Conservation (phyloP, 805 yeast genomes). For the Candida odintsovae region DNA sequence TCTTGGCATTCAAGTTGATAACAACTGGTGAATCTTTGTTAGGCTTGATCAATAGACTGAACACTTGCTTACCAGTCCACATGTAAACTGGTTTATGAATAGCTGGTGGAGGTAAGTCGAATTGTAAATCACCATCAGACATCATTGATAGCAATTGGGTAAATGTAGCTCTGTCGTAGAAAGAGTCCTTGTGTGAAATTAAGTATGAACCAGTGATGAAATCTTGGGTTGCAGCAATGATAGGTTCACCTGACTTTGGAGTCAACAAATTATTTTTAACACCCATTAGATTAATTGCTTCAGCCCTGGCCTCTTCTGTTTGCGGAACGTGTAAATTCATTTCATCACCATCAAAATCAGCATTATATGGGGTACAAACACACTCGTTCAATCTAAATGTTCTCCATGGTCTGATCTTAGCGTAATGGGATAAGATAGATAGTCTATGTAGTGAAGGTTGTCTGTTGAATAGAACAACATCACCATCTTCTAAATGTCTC, state of each 20-base stretch:
- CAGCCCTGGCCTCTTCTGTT: slow-evolving; percentile 98
- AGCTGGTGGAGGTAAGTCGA: slow-evolving; percentile 94
- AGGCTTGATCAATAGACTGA: slow-evolving; percentile 81
- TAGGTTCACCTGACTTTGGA: slow-evolving; percentile 98
- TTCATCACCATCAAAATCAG: slow-evolving; percentile 99
- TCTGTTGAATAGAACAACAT: slow-evolving; percentile 89
- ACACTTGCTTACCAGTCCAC: slow-evolving; percentile 98
- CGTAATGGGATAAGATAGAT: slow-evolving; percentile 92
- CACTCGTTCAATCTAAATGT: slow-evolving; percentile 95
- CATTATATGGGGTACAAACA: slow-evolving; percentile 98
- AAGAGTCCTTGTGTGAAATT: slow-evolving; percentile 89
- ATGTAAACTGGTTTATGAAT: slow-evolving; percentile 80
- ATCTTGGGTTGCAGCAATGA: slow-evolving; percentile 99
- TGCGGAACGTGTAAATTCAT: slow-evolving; percentile 99
- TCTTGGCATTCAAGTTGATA: slow-evolving; percentile 90
- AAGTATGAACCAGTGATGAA: slow-evolving; percentile 95
- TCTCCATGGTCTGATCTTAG: slow-evolving; percentile 96
- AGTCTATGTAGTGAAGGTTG: slow-evolving; percentile 96
- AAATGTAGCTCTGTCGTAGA: slow-evolving; percentile 81
- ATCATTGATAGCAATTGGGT: slow-evolving; percentile 86
- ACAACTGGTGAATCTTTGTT: slow-evolving; percentile 69
- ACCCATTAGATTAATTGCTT: slow-evolving; percentile 98
- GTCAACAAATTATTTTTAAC: slow-evolving; percentile 92
- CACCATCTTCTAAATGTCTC: slow-evolving; percentile 96
- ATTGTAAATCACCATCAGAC: slow-evolving; percentile 86